phyloP scores from a whole-genome alignment of 768 basidiomycete genomes.

The Leccinum pellstonianum region DNA sequence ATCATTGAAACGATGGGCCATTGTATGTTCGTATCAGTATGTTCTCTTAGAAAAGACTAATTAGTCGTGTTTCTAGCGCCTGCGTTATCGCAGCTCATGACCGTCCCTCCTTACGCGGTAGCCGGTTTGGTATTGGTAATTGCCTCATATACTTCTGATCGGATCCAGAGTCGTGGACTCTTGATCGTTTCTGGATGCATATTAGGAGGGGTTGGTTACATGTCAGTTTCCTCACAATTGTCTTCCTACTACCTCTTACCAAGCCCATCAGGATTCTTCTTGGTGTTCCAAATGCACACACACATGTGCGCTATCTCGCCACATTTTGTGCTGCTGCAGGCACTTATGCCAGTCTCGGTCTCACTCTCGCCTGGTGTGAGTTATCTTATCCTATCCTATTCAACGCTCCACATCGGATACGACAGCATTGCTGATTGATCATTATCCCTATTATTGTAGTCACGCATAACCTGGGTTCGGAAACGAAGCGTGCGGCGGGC shows the following conservation, averaged over 20 bases:
- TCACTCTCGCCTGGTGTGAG: constrained; percentile 50
- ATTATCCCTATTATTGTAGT: constrained; percentile 25
- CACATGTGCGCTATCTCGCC: constrained; percentile 43
- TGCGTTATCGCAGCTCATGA: constrained; percentile 48
- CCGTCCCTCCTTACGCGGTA: constrained; percentile 53
- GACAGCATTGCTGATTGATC: not conserved
- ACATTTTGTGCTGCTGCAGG: constrained; percentile 43
- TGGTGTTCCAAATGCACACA: constrained; percentile 26
- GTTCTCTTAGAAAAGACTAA: not conserved
- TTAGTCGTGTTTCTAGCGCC: constrained; percentile 31
- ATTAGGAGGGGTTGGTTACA: constrained; percentile 40
- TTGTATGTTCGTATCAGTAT: constrained; percentile 30
- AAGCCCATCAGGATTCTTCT: constrained; percentile 32
- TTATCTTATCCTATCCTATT: not conserved
- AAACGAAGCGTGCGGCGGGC: constrained; percentile 44
- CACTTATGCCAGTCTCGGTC: constrained; percentile 39
- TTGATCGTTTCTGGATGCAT: constrained; percentile 30
- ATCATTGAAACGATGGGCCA: constrained; percentile 52
- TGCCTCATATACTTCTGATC: constrained; percentile 42
- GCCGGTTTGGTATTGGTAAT: constrained; percentile 37
- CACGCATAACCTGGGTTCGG: constrained; percentile 42
- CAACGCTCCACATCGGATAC: not conserved
- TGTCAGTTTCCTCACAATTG: constrained; percentile 28
- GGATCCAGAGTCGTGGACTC: constrained; percentile 42
- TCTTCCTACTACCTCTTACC: not conserved